Evolutionary conservation across 2,329 filamentous ascomycete genomes (phyloP).

Genomic region (Ceratocystis papillata): DNA sequence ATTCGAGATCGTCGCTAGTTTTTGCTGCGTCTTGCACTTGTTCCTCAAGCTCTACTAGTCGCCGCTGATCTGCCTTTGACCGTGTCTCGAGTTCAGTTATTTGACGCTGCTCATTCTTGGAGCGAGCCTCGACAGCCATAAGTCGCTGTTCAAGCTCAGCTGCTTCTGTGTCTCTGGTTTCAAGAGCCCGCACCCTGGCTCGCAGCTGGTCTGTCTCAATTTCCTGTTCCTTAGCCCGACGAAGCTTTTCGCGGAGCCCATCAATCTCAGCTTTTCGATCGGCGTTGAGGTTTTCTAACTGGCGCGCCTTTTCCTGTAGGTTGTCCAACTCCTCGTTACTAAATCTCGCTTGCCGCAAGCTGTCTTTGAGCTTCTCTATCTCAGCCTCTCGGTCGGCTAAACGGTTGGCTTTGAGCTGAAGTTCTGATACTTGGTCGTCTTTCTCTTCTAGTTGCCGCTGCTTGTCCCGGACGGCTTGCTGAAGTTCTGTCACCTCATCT

Average conservation of each 20-base stretch:
- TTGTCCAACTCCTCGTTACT: conserved; percentile 9
- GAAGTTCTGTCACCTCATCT: conserved; percentile 31
- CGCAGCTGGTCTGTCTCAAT: conserved; percentile 21
- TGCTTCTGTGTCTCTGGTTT: conserved; percentile 19
- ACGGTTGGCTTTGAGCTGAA: conserved; percentile 18
- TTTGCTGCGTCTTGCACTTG: conserved; percentile 31
- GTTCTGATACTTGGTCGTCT: conserved; percentile 14
- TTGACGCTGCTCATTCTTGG: conserved; percentile 45
- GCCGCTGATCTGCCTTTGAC: conserved; percentile 45
- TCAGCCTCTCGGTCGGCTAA: conserved; percentile 21
- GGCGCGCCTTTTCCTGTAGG: conserved; percentile 20
- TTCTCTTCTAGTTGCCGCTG: conserved; percentile 1
- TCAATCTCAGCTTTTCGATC: conserved; percentile 20
- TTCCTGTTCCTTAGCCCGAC: conserved; percentile 20
- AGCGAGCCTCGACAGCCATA: conserved; percentile 45
- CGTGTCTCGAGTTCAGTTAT: conserved; percentile 48
- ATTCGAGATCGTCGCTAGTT: conserved; percentile 40
- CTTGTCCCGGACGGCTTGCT: conserved; percentile 29
- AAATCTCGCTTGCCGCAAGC: conserved; percentile 11
- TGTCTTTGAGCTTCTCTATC: conserved; percentile 21
- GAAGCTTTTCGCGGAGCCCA: conserved; percentile 16
- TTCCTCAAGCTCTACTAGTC: conserved; percentile 46
- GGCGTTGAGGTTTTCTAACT: conserved; percentile 15
- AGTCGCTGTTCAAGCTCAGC: conserved; percentile 36
- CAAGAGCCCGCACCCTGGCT: conserved; percentile 13